Conservation (phyloP, 345 rosid genomes). For the Mallotus nudiflorus region DNA sequence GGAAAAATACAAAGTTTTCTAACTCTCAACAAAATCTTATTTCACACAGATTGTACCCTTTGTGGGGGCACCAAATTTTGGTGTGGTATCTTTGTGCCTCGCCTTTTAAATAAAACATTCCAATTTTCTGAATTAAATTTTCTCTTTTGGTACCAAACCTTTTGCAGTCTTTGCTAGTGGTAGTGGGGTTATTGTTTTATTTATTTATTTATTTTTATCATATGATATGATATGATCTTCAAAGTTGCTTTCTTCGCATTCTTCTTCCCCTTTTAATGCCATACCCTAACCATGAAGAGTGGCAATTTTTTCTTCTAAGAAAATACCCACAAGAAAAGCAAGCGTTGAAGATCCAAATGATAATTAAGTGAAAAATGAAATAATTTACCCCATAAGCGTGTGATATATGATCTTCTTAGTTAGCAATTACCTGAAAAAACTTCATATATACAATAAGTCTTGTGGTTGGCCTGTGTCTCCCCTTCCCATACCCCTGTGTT, state of each 20-base stretch:
- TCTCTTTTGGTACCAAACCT: slow-evolving; percentile 11
- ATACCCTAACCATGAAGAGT: slow-evolving; percentile 12
- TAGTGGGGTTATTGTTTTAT: slow-evolving; percentile 27
- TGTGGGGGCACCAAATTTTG: slow-evolving; percentile 35
- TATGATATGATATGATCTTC: slow-evolving; percentile 12
- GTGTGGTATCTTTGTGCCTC: slow-evolving; percentile 23
- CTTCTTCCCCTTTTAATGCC: slow-evolving; percentile 35
- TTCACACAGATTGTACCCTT: slow-evolving; percentile 16
- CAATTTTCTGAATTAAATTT: slow-evolving; percentile 16
- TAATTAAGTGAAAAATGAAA: no score
- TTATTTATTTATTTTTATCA: background rate
- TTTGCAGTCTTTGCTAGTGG: background rate
- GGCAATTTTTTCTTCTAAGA: no score
- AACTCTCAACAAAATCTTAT: slow-evolving; percentile 17
- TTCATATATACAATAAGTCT: no score
- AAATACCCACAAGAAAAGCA: no score
- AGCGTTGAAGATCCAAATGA: no score
- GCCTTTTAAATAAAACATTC: slow-evolving; percentile 27
- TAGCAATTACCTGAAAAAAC: no score
- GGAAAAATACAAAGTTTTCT: no score
- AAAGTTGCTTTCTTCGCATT: slow-evolving; percentile 44
- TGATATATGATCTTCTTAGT: no score
- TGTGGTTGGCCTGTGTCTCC: no score
- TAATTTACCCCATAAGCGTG: no score
- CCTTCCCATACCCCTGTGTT: no score